Percentiles rank a stretch among this genome's conserved stretches.
phyloP scores from a whole-genome alignment of 2,329 filamentous ascomycete species.

The Colletotrichum tofieldiae region DNA sequence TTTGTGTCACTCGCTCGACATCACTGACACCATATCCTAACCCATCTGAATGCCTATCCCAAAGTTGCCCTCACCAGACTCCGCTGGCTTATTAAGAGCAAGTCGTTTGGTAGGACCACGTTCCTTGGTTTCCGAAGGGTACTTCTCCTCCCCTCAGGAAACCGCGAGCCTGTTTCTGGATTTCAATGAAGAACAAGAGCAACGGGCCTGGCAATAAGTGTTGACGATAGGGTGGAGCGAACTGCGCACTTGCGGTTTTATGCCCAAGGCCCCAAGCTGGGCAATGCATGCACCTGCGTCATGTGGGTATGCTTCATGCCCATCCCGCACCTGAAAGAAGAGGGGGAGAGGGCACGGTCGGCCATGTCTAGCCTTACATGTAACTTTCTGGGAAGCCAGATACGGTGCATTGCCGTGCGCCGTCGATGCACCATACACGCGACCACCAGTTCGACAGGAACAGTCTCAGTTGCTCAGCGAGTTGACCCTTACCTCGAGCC shows the following conservation, averaged over 20 bases:
- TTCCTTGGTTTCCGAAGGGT: background rate
- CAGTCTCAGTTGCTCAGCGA: constrained; percentile 9
- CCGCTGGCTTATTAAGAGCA: background rate
- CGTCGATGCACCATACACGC: constrained; percentile 20
- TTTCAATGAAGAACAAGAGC: too few relatives aligned
- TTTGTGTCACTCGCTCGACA: constrained; percentile 2
- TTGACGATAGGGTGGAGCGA: constrained; percentile 1
- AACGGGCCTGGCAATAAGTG: background rate
- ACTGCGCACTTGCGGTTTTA: background rate
- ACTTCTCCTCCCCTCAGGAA: background rate
- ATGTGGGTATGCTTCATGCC: constrained; percentile 25
- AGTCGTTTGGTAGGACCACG: background rate
- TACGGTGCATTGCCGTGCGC: constrained; percentile 24
- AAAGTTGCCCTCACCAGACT: background rate
- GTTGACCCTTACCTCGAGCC: background rate
- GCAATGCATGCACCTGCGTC: constrained; percentile 32
- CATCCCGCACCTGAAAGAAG: constrained; percentile 10
- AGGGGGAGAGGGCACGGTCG: background rate
- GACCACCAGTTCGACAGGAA: constrained; percentile 4
- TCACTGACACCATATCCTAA: background rate
- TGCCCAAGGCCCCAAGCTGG: constrained; percentile 8
- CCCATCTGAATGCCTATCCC: background rate
- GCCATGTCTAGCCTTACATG: constrained; percentile 34
- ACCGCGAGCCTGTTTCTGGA: background rate
- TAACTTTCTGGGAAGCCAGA: constrained; percentile 9